Evolutionary conservation across 2,329 filamentous ascomycete species (phyloP).

Genomic region (Chaetomiaceae sp.): DNA sequence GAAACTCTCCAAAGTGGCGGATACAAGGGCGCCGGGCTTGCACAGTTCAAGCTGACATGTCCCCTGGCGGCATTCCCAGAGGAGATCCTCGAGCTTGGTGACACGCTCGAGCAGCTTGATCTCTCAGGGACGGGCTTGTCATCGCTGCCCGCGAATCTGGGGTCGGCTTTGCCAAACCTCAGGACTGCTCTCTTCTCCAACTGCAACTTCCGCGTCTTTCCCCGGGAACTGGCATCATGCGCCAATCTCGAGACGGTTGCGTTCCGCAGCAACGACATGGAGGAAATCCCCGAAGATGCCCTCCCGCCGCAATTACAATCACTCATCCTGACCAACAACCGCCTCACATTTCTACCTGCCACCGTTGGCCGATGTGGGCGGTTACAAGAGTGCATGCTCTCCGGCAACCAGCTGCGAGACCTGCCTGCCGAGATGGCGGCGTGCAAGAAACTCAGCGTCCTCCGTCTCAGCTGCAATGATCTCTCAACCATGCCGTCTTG

Average conservation of each 20-base stretch:
- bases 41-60: constrained; percentile 34
- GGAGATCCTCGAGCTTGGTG: constrained; percentile 38
- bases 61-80: constrained; percentile 34
- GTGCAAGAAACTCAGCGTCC: constrained; percentile 41
- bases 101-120: constrained; percentile 42
- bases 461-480: constrained; percentile 41
- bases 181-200: constrained; percentile 44
- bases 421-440: constrained; percentile 39
- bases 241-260: constrained; percentile 45
- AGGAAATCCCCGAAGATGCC: constrained; percentile 36
- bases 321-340: constrained; percentile 46
- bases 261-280: constrained; percentile 44
- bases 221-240: constrained; percentile 38
- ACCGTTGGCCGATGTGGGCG: constrained; percentile 40
- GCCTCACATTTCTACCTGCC: constrained; percentile 34
- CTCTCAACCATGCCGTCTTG: constrained; percentile 37
- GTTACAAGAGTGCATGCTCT: constrained; percentile 46
- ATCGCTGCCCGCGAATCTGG: constrained; percentile 36
- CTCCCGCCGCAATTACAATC: constrained; percentile 42
- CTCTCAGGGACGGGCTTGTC: constrained; percentile 43
- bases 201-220: constrained; percentile 41
- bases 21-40: constrained; percentile 28
- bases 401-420: constrained; percentile 38
- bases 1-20: constrained; percentile 30
- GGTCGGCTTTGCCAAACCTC: constrained; percentile 37